Evolutionary conservation across 164 flowering plant species (phyloP).

Genomic region (Aristolochia contorta): DNA sequence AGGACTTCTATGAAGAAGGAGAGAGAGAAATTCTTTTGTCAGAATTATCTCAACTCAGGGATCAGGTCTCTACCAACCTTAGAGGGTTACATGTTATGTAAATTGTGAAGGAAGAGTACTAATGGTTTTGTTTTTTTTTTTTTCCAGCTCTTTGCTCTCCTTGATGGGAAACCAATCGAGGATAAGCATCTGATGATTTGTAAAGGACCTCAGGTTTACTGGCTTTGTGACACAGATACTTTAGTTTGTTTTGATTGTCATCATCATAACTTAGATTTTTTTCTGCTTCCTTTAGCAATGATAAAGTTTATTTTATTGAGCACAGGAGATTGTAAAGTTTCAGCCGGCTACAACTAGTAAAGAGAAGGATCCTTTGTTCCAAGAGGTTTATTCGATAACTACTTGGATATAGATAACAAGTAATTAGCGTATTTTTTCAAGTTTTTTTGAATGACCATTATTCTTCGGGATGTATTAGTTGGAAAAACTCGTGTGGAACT

Average conservation of each 20-base stretch:
- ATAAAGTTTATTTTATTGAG: constrained; percentile 4
- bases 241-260: not conserved
- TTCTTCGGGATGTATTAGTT: constrained; percentile 34
- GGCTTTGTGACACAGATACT: not conserved
- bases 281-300: not conserved
- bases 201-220: constrained; percentile 32
- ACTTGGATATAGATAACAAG: not conserved
- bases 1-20: constrained; percentile 94
- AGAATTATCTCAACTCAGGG: constrained; percentile 67
- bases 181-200: constrained; percentile 15
- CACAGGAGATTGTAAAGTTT: constrained; percentile 27
- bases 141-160: constrained; percentile 49
- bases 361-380: constrained; percentile 30
- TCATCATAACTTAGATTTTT: not conserved
- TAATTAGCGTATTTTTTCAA: not conserved
- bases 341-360: constrained; percentile 5
- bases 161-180: constrained; percentile 36
- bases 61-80: constrained; percentile 42
- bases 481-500: constrained; percentile 40
- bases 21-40: constrained; percentile 70
- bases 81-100: too few species aligned
- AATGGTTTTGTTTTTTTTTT: too few species aligned
- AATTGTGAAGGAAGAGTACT: too few species aligned
- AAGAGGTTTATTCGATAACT: constrained; percentile 37
- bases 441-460: not conserved